These are phyloP conservation scores for Dillenia suffruticosa DNA, from an alignment of 164 flowering plant species.

Conservation along the genomic window DNA sequence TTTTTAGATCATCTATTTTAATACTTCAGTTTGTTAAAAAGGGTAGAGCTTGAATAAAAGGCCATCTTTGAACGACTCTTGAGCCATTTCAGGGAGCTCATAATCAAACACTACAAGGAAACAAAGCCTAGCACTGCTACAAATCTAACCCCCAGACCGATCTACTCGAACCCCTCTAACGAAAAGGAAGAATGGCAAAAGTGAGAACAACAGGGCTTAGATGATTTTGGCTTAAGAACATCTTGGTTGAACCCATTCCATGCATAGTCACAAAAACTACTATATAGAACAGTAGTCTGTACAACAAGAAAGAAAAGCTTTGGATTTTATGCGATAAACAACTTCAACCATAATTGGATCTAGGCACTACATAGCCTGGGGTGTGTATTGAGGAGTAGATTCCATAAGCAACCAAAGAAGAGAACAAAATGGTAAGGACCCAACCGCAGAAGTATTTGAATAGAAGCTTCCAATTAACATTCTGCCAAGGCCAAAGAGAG, in stretches of 20 bases:
- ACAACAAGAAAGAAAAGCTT: too few relatives aligned
- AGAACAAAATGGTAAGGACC: constrained; percentile 22
- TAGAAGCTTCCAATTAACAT: constrained; percentile 30
- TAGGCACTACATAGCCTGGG: constrained; percentile 21
- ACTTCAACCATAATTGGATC: not conserved
- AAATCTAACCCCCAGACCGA: too few relatives aligned
- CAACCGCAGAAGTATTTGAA: constrained; percentile 24
- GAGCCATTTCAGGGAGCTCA: too few relatives aligned
- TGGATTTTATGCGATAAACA: not conserved
- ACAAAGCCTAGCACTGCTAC: too few relatives aligned
- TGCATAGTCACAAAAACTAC: too few relatives aligned
- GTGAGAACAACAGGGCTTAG: not conserved
- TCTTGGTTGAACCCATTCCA: too few relatives aligned
- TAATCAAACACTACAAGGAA: too few relatives aligned
- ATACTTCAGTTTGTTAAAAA: too few relatives aligned
- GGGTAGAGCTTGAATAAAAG: not conserved
- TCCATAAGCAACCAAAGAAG: constrained; percentile 20
- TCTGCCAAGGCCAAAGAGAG: constrained; percentile 11
- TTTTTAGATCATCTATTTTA: too few relatives aligned
- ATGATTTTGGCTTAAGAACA: not conserved
- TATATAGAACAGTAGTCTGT: too few relatives aligned
- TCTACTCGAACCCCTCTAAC: not conserved
- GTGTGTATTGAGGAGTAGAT: constrained; percentile 19
- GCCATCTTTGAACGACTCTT: not conserved
- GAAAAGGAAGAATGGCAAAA: not conserved